Evolutionary conservation across 495 filamentous ascomycete genomes (phyloP), one percentile per base, ranked within the genome.

Genomic region (Daldinia grandis): DNA sequence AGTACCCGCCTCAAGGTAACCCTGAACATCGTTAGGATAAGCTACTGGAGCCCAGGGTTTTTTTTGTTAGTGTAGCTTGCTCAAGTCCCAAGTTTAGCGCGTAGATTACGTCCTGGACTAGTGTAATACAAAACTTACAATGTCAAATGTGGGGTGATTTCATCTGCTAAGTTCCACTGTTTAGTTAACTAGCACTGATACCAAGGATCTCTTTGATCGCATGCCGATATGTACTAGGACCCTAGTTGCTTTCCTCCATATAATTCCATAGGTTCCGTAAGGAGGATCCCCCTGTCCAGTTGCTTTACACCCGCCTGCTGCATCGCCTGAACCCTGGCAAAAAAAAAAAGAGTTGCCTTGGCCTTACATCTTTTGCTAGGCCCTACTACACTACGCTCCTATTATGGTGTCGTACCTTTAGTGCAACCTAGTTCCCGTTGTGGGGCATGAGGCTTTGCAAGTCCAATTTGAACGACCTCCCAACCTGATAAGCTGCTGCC

Each of bases 371-470:
- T 33, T 24, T n/a, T 62, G 68, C 56, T 50, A 53, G 49, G 56
- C 27, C 68, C 58, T 53, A 27, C 49, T 10, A 28, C 21, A 42
- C 65, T 30, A 33, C 30, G 21, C 50, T 66, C 51, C 60, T 58
- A 68, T 65, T 64, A 57, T 38, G 38, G 69, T 73, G 56, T 65
- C 61, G 61, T 73, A 50, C 58, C 67, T 71, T 69, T 74, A 69
- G 63, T 70, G 62, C 61, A 65, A 67, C 62, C 73, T 77, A 77
- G 75, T 60, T 77, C 73, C 75, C 75, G 75, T 74, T 77, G 75
- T 77, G 75, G 75, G 73, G 71, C 75, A 25, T 77, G 75, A 73
- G 75, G 75, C 75, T 77, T 73, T 74, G 62, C 38, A 61, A 69
- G 62, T 69, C 66, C 71, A 69, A 74, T 66, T 74, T 74, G 58